Percentiles rank a stretch among this genome's conserved stretches.
Conservation (phyloP, 2,329 filamentous ascomycete genomes). For the Colletotrichum liriopes region DNA sequence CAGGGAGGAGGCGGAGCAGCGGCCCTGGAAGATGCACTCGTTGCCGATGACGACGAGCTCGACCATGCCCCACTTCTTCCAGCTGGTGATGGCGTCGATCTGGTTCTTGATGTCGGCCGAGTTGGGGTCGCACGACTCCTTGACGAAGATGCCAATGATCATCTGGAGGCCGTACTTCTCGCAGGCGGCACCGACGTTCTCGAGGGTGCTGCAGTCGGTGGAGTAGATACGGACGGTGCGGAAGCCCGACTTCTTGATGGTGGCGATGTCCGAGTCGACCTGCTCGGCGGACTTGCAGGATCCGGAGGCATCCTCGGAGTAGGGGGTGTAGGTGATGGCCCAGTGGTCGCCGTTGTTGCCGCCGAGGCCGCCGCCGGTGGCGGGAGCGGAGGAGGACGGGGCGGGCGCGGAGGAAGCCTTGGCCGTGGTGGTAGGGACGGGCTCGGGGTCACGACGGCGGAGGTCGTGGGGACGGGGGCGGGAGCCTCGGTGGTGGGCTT, state of each 20-base stretch:
- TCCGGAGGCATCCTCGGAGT: conserved; percentile 66
- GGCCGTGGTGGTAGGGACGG: conserved; percentile 44
- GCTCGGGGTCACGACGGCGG: conserved; percentile 45
- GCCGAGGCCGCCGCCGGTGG: conserved; percentile 52
- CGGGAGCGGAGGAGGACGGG: conserved; percentile 47
- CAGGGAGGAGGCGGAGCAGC: conserved; percentile 76
- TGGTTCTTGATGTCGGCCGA: conserved; percentile 78
- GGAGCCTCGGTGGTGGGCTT: conserved; percentile 44
- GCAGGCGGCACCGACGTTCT: conserved; percentile 81
- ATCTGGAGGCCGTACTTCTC: conserved; percentile 79
- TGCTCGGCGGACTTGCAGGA: conserved; percentile 75
- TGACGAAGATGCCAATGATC: conserved; percentile 91
- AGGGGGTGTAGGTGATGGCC: conserved; percentile 88
- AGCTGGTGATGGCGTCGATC: conserved; percentile 79
- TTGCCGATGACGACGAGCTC: conserved; percentile 90
- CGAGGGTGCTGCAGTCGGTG: conserved; percentile 88
- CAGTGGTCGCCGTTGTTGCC: conserved; percentile 70
- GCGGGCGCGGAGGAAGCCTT: conserved; percentile 45
- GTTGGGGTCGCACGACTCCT: conserved; percentile 72
- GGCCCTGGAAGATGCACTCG: conserved; percentile 86
- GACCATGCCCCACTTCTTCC: conserved; percentile 81
- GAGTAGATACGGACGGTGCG: conserved; percentile 86
- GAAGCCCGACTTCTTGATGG: conserved; percentile 79
- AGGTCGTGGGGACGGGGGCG: conserved; percentile 44
- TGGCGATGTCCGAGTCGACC: conserved; percentile 73